Evolutionary conservation across 2,329 filamentous ascomycete species (phyloP), one percentile per base, ranked within the genome.

Genomic region (Phoma sp.): DNA sequence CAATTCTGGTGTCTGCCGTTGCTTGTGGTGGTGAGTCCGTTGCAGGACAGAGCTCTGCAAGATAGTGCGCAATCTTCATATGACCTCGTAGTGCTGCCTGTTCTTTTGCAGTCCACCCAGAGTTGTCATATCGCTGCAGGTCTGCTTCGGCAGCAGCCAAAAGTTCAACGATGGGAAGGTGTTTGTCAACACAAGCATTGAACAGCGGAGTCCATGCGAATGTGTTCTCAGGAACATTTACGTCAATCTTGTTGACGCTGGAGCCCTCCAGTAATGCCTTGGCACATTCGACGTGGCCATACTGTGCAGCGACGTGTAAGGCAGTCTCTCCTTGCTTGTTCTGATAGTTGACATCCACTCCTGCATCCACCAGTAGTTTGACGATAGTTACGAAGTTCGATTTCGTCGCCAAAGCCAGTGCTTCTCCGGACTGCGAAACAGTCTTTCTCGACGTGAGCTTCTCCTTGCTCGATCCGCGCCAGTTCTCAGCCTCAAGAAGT

Each of bases 151-250:
- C 88, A 42, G 88, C 84, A 33, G 96, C 84, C 4, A 99, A 81
- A 20, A 95, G 80, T 67, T 92, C 83, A 0, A 90, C 90, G 33
- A 96, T 85, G 0, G 83, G 77, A 10, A 92, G 75, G 60, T 92
- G 89, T 0, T 93, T 93, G 68, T 99, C 93, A 2, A 98, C 93
- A 47, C 90, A 91, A 9, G 93, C 91, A 60, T 96, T 89, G 69
- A 96, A 95, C 11, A 99, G 80, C n/a, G 95, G 91, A 1, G 95
- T 97, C 93, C 95, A 99, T 3, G 89, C 87, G 69, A 96, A 98
- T 0, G 89, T 89, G 47, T 89, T 90, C 70, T 99, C 95, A 0
- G 84, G 78, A 29, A 96, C 78, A 65, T 96, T 89, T 0, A 92
- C 78, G 57, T 97, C 79, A 0, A 88, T 87, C 67, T 88, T 91